A percentile compares a stretch with the other conserved stretches of the same genome.
Conservation (phyloP, 1,139 yeast genomes). For the Blastobotrys aristatus region DNA sequence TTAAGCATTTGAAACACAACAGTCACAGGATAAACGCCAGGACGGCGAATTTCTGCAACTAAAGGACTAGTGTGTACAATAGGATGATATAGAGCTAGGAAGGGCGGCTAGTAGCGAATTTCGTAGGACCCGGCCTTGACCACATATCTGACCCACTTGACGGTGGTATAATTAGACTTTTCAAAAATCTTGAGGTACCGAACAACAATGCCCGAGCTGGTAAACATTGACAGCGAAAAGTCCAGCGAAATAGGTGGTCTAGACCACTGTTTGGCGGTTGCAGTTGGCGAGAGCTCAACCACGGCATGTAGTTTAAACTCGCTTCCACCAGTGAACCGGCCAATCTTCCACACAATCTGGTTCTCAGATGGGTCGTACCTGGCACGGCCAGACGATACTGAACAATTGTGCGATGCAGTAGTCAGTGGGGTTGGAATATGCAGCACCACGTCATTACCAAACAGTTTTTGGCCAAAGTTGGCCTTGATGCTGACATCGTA, state of each 20-base stretch:
- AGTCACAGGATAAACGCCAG: too few species aligned
- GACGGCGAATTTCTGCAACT: too few species aligned
- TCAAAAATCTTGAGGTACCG: slow-evolving; percentile 68
- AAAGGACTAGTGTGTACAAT: too few species aligned
- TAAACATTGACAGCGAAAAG: slow-evolving; percentile 70
- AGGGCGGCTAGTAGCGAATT: slow-evolving; percentile 58
- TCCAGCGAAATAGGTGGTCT: slow-evolving; percentile 73
- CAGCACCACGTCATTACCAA: slow-evolving; percentile 61
- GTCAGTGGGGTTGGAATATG: slow-evolving; percentile 69
- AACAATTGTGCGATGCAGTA: slow-evolving; percentile 42
- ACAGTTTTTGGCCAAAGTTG: slow-evolving; percentile 53
- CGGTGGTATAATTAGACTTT: slow-evolving; percentile 58
- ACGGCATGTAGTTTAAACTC: slow-evolving; percentile 54
- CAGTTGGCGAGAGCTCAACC: slow-evolving; percentile 40
- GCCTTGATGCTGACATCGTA: slow-evolving; percentile 61
- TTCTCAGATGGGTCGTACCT: slow-evolving; percentile 65
- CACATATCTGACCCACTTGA: slow-evolving; percentile 82
- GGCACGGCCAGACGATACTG: slow-evolving; percentile 58
- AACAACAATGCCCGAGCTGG: slow-evolving; percentile 73
- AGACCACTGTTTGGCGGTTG: slow-evolving; percentile 47
- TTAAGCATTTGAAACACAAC: too few species aligned
- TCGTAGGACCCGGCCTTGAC: slow-evolving; percentile 78
- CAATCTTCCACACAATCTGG: slow-evolving; percentile 63
- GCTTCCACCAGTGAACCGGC: slow-evolving; percentile 61
- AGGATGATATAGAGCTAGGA: too few species aligned